Evolutionary conservation across 1,284 basidiomycete genomes (phyloP), one percentile per base, ranked within the genome.

Genomic region (Pseudozyma sp.): DNA sequence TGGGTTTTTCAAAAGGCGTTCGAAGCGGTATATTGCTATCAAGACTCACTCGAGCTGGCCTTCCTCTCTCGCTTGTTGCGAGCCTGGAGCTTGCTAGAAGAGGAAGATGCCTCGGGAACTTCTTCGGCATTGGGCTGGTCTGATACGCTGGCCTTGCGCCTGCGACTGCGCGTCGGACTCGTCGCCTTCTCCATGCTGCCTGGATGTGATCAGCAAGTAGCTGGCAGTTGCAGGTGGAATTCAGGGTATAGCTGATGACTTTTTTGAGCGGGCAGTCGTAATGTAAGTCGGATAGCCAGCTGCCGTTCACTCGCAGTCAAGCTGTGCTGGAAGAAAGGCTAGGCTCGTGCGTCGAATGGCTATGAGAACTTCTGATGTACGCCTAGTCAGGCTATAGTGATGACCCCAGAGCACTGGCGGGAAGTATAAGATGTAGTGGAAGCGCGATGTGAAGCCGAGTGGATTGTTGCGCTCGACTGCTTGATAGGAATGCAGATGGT

Each of bases 11-110:
- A 31, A 31, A 31, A 31, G 25, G 25, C 25, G 25, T 31, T 6
- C 3, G 25, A 6, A 3, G 25, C 25, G 25, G 25, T 6, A 31
- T 3, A 31, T 31, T 31, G 25, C 25, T 31, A 31, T 31, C 25
- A 31, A 31, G 25, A 31, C 25, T 31, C 25, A 31, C 25, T 60
- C 2, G 58, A 50, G 19, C 50, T 52, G 12, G 58, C 35, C 47
- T 49, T 65, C 25, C 49, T 45, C 2, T 60, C 68, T 14, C 43
- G 54, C 21, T 61, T 65, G 39, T 12, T 5, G 5, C 62, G 54
- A 16, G 2, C 36, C 2, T 44, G 35, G 3, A 36, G 11, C 18
- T 57, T 64, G 53, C 21, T 50, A 25, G 39, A 31, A 52, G 68
- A 53, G 60, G 10, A 58, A 21, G 21, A 19, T 8, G 45, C 45